Conservation (phyloP, 257 asterid genomes). For the Thymus mandschuricus region DNA sequence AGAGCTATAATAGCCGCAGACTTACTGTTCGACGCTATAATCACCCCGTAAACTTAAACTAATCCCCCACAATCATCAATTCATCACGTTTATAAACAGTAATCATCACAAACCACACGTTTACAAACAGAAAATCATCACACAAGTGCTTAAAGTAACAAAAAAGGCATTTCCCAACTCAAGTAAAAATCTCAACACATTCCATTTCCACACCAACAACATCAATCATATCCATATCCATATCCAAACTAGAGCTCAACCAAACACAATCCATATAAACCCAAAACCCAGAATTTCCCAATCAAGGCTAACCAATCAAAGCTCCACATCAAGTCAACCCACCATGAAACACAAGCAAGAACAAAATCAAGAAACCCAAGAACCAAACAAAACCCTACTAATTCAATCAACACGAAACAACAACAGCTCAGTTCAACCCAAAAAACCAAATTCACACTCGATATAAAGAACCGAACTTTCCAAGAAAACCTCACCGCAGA, state of each 20-base stretch:
- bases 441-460: constrained; percentile 11
- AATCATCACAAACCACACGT: background rate
- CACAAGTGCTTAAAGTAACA: background rate
- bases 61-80: background rate
- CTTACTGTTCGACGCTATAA: background rate
- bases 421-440: background rate
- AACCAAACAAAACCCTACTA: constrained; percentile 9
- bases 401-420: background rate
- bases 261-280: background rate
- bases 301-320: background rate
- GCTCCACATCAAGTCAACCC: constrained; percentile 24
- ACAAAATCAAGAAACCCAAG: background rate
- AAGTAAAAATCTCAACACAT: background rate
- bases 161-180: background rate
- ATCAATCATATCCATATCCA: background rate
- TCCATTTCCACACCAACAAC: background rate
- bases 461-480: background rate
- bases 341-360: constrained; percentile 1
- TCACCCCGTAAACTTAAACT: background rate
- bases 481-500: constrained; percentile 57
- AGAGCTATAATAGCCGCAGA: background rate
- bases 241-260: background rate
- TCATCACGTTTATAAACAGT: background rate
- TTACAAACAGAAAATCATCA: background rate
- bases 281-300: background rate